These are phyloP conservation scores for Epicoccum nigrum DNA, from an alignment of 2,329 filamentous ascomycete genomes.

Conservation along the genomic window DNA sequence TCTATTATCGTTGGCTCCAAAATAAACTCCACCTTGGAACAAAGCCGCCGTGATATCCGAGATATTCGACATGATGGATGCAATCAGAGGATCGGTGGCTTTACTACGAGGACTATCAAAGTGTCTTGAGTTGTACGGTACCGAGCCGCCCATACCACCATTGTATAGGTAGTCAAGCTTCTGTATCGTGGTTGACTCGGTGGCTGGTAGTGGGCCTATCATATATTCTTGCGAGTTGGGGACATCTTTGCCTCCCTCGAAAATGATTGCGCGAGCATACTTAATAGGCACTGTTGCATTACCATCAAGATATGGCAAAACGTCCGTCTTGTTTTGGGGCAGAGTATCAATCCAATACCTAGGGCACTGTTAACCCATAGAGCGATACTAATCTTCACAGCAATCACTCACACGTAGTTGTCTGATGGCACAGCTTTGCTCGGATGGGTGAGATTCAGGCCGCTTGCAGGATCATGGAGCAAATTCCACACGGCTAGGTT, in stretches of 20 bases:
- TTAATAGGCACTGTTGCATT: conserved; percentile 44
- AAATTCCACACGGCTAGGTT: conserved; percentile 53
- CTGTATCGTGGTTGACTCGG: conserved; percentile 32
- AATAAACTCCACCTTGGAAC: conserved; percentile 38
- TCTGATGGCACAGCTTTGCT: conserved; percentile 49
- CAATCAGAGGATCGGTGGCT: conserved; percentile 48
- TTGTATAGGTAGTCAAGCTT: conserved; percentile 40
- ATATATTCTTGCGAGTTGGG: conserved; percentile 58
- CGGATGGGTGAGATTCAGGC: conserved; percentile 55
- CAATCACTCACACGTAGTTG: conserved; percentile 48
- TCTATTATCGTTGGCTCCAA: conserved; percentile 17
- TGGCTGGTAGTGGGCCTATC: conserved; percentile 54
- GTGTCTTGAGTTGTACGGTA: conserved; percentile 36
- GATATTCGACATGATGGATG: conserved; percentile 53
- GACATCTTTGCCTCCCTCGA: conserved; percentile 51
- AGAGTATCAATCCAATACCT: conserved; percentile 56
- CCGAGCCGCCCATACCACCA: conserved; percentile 45
- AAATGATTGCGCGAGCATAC: conserved; percentile 57
- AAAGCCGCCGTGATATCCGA: conserved; percentile 54
- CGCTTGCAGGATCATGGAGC: conserved; percentile 49
- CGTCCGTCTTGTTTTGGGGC: conserved; percentile 57
- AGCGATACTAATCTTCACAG: background rate
- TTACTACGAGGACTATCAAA: conserved; percentile 27
- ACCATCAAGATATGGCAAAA: conserved; percentile 54
- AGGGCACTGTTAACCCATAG: background rate